Evolutionary conservation across 1,284 basidiomycete species (phyloP), one percentile per base, ranked within the genome.

Genomic region (Marasmius tenuissimus): DNA sequence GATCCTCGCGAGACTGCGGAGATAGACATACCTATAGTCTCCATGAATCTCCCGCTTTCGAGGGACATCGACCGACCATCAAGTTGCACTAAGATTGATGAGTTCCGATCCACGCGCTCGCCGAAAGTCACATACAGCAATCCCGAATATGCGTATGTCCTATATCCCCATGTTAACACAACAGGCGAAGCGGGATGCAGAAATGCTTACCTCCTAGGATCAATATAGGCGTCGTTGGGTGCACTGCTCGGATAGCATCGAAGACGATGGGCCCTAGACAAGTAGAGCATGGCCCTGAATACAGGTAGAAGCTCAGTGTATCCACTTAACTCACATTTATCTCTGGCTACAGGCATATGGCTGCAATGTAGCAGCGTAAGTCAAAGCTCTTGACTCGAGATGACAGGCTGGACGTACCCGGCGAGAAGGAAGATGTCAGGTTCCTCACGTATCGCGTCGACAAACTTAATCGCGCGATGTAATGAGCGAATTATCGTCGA

Each of bases 11-110:
- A n/a, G 38, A 18, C 14, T 5, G n/a, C 10, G 27, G 5, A 42
- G 39, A 18, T 10, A 1, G n/a, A 73, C 76, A 59, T 66, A 84
- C 85, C 92, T 61, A 95, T 80, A 6, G 93, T 94, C 75, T 96
- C 93, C 87, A 95, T 90, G 72, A 94, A 96, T 27, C 91, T 81
- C 51, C 93, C 93, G 59, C 91, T 92, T 67, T 93, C 91, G 40
- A 95, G 75, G 0, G 85, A 80, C 80, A 92, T 89, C 0, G 86
- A 84, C 18, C 86, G 82, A 6, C 82, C 81, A 69, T 89, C 88
- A 34, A 82, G 74, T 72, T 86, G 84, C 27, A 82, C 84, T 80
- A 34, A 11, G 34, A 22, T 37, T 47, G 40, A 35, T 55, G 72
- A 33, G 16, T 4, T 34, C 1, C 51, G 33, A 9, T 22, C n/a